Conservation (phyloP, 2,329 filamentous ascomycete genomes). For the Daldinia sp. region DNA sequence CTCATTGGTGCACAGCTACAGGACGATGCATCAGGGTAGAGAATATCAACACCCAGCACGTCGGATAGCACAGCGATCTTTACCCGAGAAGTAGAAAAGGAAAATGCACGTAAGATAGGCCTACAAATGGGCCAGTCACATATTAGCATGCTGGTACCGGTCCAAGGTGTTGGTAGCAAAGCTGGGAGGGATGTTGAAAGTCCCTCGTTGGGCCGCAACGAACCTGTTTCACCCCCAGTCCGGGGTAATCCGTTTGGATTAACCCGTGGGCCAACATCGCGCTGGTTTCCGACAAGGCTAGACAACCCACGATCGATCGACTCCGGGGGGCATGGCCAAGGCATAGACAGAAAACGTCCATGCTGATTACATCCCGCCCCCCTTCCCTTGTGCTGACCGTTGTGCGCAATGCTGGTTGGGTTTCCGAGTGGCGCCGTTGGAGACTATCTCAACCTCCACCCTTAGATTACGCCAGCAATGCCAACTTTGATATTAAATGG, state of each 20-base stretch:
- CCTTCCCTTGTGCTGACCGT: conserved; percentile 23
- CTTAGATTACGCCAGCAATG: conserved; percentile 34
- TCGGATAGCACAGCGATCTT: conserved; percentile 26
- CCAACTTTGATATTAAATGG: conserved; percentile 9
- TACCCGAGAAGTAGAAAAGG: not conserved
- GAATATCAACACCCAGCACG: conserved; percentile 18
- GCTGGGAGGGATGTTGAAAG: conserved; percentile 19
- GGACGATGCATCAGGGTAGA: conserved; percentile 13
- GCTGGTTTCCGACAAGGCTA: conserved; percentile 22
- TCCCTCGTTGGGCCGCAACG: conserved; percentile 38
- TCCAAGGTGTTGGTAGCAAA: conserved; percentile 1
- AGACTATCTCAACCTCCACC: conserved; percentile 27
- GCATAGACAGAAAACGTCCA: not conserved
- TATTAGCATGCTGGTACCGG: conserved; percentile 2
- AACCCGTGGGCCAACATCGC: conserved; percentile 17
- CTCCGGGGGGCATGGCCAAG: conserved; percentile 18
- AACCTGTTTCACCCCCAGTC: conserved; percentile 29
- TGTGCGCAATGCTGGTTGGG: conserved; percentile 13
- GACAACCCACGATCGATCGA: conserved; percentile 20
- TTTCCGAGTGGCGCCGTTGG: conserved; percentile 15
- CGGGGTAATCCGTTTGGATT: conserved; percentile 23
- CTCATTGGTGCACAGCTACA: conserved; percentile 14
- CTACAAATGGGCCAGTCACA: conserved; percentile 15
- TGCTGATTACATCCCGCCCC: conserved; percentile 22
- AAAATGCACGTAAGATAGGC: conserved; percentile 22